phyloP scores from a whole-genome alignment of 345 rosid species.

The Rhizophora mangle region DNA sequence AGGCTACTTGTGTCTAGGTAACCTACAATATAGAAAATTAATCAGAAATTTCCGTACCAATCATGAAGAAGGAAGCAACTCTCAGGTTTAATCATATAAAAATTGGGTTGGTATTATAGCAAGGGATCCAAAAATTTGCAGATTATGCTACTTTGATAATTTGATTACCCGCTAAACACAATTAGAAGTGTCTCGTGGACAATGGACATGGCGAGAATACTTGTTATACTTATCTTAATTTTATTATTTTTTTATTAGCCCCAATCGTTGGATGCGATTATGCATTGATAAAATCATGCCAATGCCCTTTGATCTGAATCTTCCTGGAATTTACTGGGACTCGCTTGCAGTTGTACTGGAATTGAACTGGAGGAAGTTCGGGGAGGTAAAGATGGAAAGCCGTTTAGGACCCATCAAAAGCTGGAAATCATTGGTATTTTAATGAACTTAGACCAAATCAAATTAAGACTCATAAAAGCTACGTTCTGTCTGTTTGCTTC shows the following conservation, averaged over 20 bases:
- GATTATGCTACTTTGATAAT: slow-evolving; percentile 5
- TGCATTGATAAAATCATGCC: too few species aligned
- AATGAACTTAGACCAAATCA: too few species aligned
- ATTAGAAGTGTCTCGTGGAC: not conserved
- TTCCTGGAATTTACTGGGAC: too few species aligned
- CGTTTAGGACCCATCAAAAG: too few species aligned
- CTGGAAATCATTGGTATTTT: too few species aligned
- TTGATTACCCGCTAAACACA: not conserved
- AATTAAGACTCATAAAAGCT: too few species aligned
- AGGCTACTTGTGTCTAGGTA: slow-evolving; percentile 22
- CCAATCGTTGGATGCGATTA: not conserved
- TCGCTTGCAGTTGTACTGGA: too few species aligned
- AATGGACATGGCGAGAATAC: not conserved
- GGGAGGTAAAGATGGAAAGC: too few species aligned
- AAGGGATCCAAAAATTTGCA: not conserved
- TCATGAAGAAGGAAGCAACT: slow-evolving; percentile 14
- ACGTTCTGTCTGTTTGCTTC: too few species aligned
- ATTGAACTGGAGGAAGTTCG: too few species aligned
- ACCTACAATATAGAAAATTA: slow-evolving; percentile 27
- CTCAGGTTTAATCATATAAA: not conserved
- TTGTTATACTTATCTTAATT: not conserved
- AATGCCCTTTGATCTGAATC: too few species aligned
- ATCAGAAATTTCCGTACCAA: slow-evolving; percentile 28
- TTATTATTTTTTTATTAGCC: too few species aligned
- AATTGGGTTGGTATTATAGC: not conserved